These are phyloP conservation scores for Termitomyces sp. DNA, from an alignment of 768 basidiomycete genomes.

Conservation along the genomic window DNA sequence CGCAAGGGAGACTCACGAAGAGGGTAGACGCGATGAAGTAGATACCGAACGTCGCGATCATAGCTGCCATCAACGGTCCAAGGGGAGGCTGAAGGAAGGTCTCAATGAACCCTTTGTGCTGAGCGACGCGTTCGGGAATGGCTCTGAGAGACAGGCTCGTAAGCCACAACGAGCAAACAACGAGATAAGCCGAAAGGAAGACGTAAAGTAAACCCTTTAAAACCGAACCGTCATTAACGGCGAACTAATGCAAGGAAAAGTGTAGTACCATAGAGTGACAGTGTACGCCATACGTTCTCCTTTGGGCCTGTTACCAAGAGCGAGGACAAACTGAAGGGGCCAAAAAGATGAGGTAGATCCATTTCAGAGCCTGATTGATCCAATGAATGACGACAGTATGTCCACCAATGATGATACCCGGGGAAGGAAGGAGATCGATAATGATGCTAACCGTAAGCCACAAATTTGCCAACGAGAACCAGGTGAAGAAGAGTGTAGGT, in stretches of 20 bases:
- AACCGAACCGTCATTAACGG: background rate
- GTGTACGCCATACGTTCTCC: slow-evolving; percentile 75
- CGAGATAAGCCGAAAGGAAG: slow-evolving; percentile 76
- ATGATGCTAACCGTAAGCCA: slow-evolving; percentile 97
- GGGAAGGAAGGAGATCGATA: slow-evolving; percentile 73
- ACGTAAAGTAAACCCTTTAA: slow-evolving; percentile 80
- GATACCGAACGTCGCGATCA: slow-evolving; percentile 85
- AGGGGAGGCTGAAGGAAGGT: slow-evolving; percentile 75
- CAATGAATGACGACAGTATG: slow-evolving; percentile 71
- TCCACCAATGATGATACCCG: slow-evolving; percentile 63
- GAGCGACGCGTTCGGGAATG: slow-evolving; percentile 44
- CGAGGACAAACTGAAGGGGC: slow-evolving; percentile 57
- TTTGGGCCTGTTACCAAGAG: slow-evolving; percentile 78
- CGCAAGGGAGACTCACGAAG: slow-evolving; percentile 51
- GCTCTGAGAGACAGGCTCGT: slow-evolving; percentile 72
- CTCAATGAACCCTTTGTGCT: slow-evolving; percentile 48
- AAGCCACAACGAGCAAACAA: slow-evolving; percentile 82
- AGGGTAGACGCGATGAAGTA: slow-evolving; percentile 81
- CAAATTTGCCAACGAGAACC: slow-evolving; percentile 90
- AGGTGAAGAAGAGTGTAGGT: slow-evolving; percentile 83
- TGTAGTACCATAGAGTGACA: slow-evolving; percentile 66
- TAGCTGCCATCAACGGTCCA: slow-evolving; percentile 79
- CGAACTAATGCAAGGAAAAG: background rate
- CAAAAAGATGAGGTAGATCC: slow-evolving; percentile 86
- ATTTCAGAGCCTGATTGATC: slow-evolving; percentile 78